Conservation (phyloP, 2,329 filamentous ascomycete genomes). For the Fusarium virguliforme region DNA sequence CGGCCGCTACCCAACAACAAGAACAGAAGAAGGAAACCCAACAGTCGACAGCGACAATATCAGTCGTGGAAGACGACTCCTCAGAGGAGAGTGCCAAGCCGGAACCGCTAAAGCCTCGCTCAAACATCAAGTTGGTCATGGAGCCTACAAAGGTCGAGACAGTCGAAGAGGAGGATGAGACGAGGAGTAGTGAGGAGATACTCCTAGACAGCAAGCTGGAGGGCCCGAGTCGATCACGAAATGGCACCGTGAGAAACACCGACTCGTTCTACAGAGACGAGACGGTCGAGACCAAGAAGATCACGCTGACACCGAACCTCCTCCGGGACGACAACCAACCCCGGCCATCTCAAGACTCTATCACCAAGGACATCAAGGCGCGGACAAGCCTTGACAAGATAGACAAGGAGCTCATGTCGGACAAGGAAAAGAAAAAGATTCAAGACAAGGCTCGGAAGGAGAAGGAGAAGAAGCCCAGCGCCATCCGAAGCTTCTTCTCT, state of each 20-base stretch:
- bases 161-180: conserved; percentile 56
- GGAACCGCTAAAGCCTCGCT: conserved; percentile 68
- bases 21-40: conserved; percentile 53
- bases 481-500: conserved; percentile 74
- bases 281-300: conserved; percentile 95
- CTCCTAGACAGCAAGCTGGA: conserved; percentile 71
- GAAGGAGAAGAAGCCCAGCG: conserved; percentile 75
- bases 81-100: conserved; percentile 70
- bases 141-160: conserved; percentile 55
- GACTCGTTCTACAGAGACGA: conserved; percentile 99
- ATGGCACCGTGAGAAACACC: conserved; percentile 90
- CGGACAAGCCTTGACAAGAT: conserved; percentile 82
- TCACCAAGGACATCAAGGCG: conserved; percentile 67
- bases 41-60: conserved; percentile 52
- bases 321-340: conserved; percentile 82
- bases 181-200: conserved; percentile 76
- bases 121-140: conserved; percentile 54
- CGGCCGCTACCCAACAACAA: conserved; percentile 47
- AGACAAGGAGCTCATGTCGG: conserved; percentile 69
- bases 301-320: conserved; percentile 93
- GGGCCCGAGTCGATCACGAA: conserved; percentile 77
- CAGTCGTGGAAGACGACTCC: conserved; percentile 52
- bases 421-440: conserved; percentile 82
- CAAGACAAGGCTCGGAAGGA: conserved; percentile 82
- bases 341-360: conserved; percentile 66